Evolutionary conservation across 441 rosid genomes (phyloP).

Genomic region (Lagerstroemia fauriei): DNA sequence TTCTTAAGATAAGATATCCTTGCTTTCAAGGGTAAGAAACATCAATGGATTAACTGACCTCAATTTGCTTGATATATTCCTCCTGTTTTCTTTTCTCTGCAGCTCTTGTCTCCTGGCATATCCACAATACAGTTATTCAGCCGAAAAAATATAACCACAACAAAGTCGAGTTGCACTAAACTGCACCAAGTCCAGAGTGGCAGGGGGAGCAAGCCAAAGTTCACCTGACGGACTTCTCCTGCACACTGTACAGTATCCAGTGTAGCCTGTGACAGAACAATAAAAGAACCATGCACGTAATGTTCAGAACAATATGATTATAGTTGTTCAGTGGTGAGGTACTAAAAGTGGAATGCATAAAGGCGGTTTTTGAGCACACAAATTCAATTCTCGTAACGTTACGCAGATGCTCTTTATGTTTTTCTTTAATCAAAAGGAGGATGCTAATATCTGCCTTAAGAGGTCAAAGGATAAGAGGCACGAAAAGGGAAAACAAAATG

Average conservation of each 20-base stretch:
- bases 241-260: constrained; percentile 84
- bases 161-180: not conserved
- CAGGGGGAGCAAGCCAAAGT: not conserved
- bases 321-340: not conserved
- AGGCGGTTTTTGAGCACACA: not conserved
- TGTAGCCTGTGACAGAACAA: constrained; percentile 59
- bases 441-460: no score
- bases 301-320: not conserved
- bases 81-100: constrained; percentile 81
- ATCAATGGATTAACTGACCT: constrained; percentile 46
- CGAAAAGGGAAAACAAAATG: no score
- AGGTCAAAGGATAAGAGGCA: no score
- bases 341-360: not conserved
- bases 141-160: no score
- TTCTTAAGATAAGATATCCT: not conserved
- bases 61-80: constrained; percentile 64
- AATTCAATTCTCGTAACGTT: no score
- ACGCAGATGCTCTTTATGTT: no score
- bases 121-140: constrained; percentile 13
- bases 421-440: no score
- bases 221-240: constrained; percentile 88
- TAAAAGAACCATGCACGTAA: no score
- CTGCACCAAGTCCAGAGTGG: constrained; percentile 10
- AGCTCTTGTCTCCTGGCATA: constrained; percentile 71
- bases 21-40: not conserved